These are phyloP conservation scores for Coemansia reversa DNA, from an alignment of 192 early-diverging fungal species.

Conservation along the genomic window DNA sequence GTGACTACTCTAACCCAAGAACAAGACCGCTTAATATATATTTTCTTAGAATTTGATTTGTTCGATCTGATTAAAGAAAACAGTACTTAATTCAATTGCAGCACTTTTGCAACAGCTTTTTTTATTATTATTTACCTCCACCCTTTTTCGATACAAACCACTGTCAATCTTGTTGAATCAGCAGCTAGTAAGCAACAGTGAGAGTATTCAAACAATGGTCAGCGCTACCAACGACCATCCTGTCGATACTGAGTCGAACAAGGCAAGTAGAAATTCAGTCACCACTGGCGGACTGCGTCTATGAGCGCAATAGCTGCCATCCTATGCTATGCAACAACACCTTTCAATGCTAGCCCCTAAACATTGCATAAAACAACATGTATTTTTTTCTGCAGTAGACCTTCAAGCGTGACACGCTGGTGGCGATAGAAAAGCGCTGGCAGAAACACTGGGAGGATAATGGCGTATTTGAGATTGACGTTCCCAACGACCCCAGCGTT, in stretches of 20 bases:
- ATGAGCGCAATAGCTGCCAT: neutral
- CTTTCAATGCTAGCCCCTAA: neutral
- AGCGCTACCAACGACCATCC: constrained; percentile 1
- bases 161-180: neutral
- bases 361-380: neutral
- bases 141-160: neutral
- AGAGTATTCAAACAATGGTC: neutral
- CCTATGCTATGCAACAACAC: neutral
- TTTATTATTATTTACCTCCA: neutral
- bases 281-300: neutral
- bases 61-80: neutral
- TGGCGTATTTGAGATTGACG: constrained; percentile 81
- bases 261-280: neutral
- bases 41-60: too few relatives aligned
- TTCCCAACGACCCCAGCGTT: constrained; percentile 66
- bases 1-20: too few relatives aligned
- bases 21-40: too few relatives aligned
- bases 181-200: neutral
- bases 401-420: constrained; percentile 76
- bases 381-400: constrained; percentile 41
- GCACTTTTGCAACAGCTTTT: neutral
- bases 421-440: constrained; percentile 69
- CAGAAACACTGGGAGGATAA: constrained; percentile 78
- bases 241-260: neutral
- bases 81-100: neutral